Percentiles rank a stretch among this genome's conserved stretches.
These are phyloP conservation scores for Linanthus parryae DNA, from an alignment of 148 eudicot genomes.

Conservation along the genomic window DNA sequence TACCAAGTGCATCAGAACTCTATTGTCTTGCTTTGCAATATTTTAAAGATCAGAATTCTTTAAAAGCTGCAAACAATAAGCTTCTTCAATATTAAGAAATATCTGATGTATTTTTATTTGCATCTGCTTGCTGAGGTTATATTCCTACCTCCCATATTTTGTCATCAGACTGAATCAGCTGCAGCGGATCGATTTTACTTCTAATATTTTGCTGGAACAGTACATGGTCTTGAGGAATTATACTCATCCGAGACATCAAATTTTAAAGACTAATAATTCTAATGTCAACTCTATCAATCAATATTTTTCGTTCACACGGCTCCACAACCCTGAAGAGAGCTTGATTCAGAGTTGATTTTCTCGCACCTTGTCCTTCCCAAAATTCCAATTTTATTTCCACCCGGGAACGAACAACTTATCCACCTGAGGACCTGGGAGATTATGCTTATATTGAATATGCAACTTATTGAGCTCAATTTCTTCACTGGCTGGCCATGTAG, in stretches of 20 bases:
- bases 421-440: constrained; percentile 64
- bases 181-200: constrained; percentile 57
- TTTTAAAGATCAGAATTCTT: no score
- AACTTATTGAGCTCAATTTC: constrained; percentile 39
- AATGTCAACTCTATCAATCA: constrained; percentile 62
- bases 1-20: no score
- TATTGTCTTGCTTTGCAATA: no score
- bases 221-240: constrained; percentile 79
- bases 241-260: constrained; percentile 60
- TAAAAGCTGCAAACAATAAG: no score
- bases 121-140: no score
- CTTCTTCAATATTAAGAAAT: no score
- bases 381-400: constrained; percentile 52
- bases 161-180: constrained; percentile 47
- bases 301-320: constrained; percentile 46
- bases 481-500: constrained; percentile 55
- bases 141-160: constrained; percentile 82
- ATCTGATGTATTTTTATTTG: neutral
- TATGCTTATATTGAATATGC: constrained; percentile 55
- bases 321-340: constrained; percentile 75
- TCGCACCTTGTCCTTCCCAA: constrained; percentile 78
- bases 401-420: constrained; percentile 52
- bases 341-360: constrained; percentile 75
- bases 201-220: constrained; percentile 68
- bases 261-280: constrained; percentile 53